Conservation (phyloP, 768 basidiomycete genomes). For the Kwoniella heveanensis region DNA sequence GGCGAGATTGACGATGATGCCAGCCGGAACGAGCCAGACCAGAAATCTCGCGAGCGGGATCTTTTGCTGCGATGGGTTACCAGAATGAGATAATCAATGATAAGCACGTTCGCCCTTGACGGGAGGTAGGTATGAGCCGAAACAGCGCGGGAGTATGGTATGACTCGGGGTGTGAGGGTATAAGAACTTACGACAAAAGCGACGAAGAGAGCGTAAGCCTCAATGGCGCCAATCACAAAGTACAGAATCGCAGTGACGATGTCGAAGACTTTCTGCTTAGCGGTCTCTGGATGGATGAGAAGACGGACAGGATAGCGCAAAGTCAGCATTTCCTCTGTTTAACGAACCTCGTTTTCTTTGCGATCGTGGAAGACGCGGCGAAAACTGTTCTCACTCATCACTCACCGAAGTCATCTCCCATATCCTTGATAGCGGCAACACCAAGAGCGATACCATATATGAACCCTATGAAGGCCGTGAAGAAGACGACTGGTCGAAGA, state of each 20-base stretch:
- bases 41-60: conserved; percentile 33
- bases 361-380: too few species aligned
- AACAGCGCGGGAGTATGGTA: background rate
- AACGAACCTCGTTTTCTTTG: too few species aligned
- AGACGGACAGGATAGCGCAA: too few species aligned
- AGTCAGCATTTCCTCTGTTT: too few species aligned
- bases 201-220: conserved; percentile 34
- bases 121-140: background rate
- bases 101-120: too few species aligned
- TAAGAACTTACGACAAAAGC: conserved; percentile 33
- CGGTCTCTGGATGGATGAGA: conserved; percentile 18
- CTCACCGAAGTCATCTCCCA: conserved; percentile 15
- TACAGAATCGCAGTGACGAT: conserved; percentile 43
- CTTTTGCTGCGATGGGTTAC: conserved; percentile 32
- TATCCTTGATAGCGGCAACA: conserved; percentile 30
- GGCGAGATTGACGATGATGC: conserved; percentile 38
- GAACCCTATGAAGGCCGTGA: conserved; percentile 39
- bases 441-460: conserved; percentile 46
- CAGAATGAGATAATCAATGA: too few species aligned
- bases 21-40: conserved; percentile 42
- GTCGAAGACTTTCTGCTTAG: conserved; percentile 33
- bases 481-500: conserved; percentile 40
- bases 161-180: too few species aligned
- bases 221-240: conserved; percentile 40
- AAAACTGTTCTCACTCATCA: too few species aligned